Evolutionary conservation across 352 stramenopile genomes (phyloP).

Genomic region (Phytophthora niederhauseri): DNA sequence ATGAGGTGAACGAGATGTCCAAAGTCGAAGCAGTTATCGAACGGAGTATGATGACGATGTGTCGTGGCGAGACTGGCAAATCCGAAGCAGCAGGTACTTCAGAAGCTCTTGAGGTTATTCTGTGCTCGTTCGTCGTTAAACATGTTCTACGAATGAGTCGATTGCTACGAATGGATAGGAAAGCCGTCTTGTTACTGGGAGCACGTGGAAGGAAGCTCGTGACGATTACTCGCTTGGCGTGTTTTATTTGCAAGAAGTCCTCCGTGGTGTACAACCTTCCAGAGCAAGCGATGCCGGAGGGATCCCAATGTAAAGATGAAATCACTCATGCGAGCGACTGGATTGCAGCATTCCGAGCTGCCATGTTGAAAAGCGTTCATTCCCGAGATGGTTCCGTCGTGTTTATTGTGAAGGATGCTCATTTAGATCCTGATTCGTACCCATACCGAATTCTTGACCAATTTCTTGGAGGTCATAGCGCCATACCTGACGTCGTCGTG

Average conservation of each 20-base stretch:
- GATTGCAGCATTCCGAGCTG: constrained; percentile 43
- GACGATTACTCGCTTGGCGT: constrained; percentile 58
- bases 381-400: constrained; percentile 46
- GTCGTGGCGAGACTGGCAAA: constrained; percentile 26
- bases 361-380: constrained; percentile 49
- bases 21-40: constrained; percentile 62
- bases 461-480: constrained; percentile 48
- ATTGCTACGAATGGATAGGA: constrained; percentile 42
- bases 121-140: constrained; percentile 61
- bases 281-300: background rate
- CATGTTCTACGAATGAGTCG: constrained; percentile 61
- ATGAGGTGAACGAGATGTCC: constrained; percentile 57
- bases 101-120: constrained; percentile 52
- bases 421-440: constrained; percentile 32
- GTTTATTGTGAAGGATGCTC: constrained; percentile 63
- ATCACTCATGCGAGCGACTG: constrained; percentile 23
- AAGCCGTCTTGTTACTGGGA: constrained; percentile 58
- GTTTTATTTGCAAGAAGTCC: constrained; percentile 55
- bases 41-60: constrained; percentile 64
- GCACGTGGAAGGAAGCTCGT: constrained; percentile 50
- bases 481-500: constrained; percentile 48
- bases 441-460: constrained; percentile 51
- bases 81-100: background rate
- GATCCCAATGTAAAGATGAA: background rate
- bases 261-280: constrained; percentile 37